phyloP scores from a whole-genome alignment of 2,329 filamentous ascomycete genomes.

The Aspergillus nomiae region DNA sequence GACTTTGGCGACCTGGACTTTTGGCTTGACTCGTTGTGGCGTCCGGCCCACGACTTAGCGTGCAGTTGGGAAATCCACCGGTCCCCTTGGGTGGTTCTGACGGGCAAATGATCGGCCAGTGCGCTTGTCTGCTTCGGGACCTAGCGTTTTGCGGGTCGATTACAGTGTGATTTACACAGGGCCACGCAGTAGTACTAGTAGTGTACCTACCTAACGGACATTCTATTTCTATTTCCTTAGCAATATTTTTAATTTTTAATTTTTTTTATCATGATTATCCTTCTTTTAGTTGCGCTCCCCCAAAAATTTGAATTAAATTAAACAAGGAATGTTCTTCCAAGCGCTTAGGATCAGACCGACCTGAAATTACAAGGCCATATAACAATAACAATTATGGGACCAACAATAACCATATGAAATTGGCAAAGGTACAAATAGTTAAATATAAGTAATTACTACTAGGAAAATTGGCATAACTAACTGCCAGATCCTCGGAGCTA shows the following conservation, averaged over 20 bases:
- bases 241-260: not conserved
- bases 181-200: not conserved
- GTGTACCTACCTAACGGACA: not conserved
- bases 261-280: not conserved
- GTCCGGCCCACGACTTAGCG: constrained; percentile 26
- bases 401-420: too few species aligned
- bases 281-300: not conserved
- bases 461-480: too few species aligned
- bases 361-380: too few species aligned
- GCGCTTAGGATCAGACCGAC: too few species aligned
- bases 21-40: constrained; percentile 26
- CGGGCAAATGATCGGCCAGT: constrained; percentile 23
- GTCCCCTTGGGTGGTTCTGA: constrained; percentile 17
- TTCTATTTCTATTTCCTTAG: not conserved
- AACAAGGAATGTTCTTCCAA: too few species aligned
- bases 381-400: too few species aligned
- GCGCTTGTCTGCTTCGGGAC: constrained; percentile 15
- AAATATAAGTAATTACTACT: too few species aligned
- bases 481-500: not conserved
- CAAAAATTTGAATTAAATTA: not conserved
- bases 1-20: constrained; percentile 16
- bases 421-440: too few species aligned
- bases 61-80: constrained; percentile 21
- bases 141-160: constrained; percentile 6
- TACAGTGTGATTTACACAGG: constrained; percentile 4